Base-by-base conservation (phyloP, 2,329 filamentous ascomycete species). In the Hypoxylon sp. region DNA sequence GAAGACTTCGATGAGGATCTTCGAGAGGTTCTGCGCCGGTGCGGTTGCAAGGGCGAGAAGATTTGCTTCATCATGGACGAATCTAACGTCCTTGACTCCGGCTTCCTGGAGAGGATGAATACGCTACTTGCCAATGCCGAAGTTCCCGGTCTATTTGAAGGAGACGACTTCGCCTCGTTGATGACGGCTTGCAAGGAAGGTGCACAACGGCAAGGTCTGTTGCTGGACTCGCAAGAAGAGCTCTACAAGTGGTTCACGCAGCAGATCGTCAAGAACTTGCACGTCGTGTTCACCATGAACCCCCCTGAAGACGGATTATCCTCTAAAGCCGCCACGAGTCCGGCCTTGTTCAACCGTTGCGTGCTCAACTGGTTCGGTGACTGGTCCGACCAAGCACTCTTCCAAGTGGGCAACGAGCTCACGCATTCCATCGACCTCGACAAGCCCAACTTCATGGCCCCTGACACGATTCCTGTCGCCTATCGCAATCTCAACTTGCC, bases 21-120 rank as follows among this genome's bases (percentile, higher is more conserved):
- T 29, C 87, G 96, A 64, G 94, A 93, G 72, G 95, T 99, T 7
- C 85, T 99, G 35, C 89, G 95, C 41, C 87, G 95, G 55, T 96
- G 92, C 68, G 95, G 95, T 62, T 98, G 94, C 80, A 97, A 97
- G 80, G 95, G 95, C 29, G 95, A 99, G 74, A 98, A 98, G 81
- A 96, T 99, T 45, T 99, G 96, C 78, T 99, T 99, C 81, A 97
- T 99, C 79, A 98, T 99, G 93, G 95, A 99, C 73, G 95, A 99
- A 78, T 90, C 94, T 8, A 99, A 99, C 70, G 95, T 99, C 29
- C 84, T 99, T 23, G 95, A 99, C 75, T 99, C 95, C 38, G 95
- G 95, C 50, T 99, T 99, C 87, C 77, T 99, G 52, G 95, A 99
- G 76, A 89, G 96, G 69, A 99, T 99, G 95, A 99, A 99, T 74